Evolutionary conservation across 768 basidiomycete genomes (phyloP), one percentile per base, ranked within the genome.

Genomic region (Hygrophorus pudorinus): DNA sequence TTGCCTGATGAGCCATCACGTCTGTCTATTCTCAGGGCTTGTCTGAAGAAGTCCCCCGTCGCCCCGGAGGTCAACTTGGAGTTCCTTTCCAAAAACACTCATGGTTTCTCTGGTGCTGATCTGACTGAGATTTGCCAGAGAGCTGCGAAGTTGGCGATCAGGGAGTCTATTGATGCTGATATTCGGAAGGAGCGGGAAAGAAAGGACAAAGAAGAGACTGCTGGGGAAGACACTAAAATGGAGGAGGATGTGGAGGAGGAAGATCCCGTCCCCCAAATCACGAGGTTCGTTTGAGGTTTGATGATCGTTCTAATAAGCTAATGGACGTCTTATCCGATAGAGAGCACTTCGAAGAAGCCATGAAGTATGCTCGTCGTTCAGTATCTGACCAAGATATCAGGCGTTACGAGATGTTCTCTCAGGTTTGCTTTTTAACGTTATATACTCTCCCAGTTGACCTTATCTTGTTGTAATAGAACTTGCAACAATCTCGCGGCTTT

Each of bases 41-140:
- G 76, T 43, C 81, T 99, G 56, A 86, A 93, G 70, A 93, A 92
- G 62, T 90, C 86, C 13, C 96, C 96, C 12, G 67, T 99, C 41
- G 71, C 87, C 13, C 65, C 72, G 13, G 79, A 81, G 1, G 93
- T 99, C 53, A 79, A 96, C 61, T 78, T 98, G 38, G 24, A 27
- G 20, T 98, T 81, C 81, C 72, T 99, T 50, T 76, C 93, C 43
- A 94, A 85, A 78, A 76, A 71, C 62, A 96, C 94, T 11, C 90
- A 97, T 56, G 96, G 96, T 10, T 99, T 85, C 80, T 98, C 94
- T 58, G 96, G 96, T 81, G 96, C 96, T 45, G 96, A 99, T 78
- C 70, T 98, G 53, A 94, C 94, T n/a, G 96, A 98, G 64, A 94
- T 99, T 56, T 98, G 94, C 62, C 94, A 98, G 65, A 81, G 96